Conservation (phyloP, 352 stramenopile species). For the Phytophthora litchii region DNA sequence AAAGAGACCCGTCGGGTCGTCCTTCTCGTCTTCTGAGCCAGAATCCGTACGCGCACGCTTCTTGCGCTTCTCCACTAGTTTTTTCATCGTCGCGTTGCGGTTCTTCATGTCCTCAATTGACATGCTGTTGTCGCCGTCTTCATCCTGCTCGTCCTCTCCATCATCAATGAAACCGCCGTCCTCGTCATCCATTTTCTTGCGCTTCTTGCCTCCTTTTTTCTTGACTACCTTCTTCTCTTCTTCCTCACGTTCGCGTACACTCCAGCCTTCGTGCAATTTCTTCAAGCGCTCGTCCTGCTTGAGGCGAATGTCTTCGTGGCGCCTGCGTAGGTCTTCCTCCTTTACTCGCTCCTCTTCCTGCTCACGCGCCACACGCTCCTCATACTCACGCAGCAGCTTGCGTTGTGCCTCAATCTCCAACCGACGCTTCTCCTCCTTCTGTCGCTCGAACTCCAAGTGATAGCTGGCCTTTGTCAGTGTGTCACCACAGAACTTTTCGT, state of each 20-base stretch:
- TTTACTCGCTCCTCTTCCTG: constrained; percentile 52
- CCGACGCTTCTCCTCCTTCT: constrained; percentile 85
- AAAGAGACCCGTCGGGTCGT: constrained; percentile 72
- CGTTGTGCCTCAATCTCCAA: constrained; percentile 84
- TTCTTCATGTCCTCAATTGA: constrained; percentile 93
- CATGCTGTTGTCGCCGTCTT: constrained; percentile 70
- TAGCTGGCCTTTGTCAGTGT: constrained; percentile 88
- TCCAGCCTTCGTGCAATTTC: constrained; percentile 83
- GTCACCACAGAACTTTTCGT: constrained; percentile 88
- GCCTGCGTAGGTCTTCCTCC: constrained; percentile 68
- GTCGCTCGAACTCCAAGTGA: constrained; percentile 89
- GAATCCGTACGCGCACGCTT: constrained; percentile 63
- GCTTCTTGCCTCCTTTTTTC: constrained; percentile 74
- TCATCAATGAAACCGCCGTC: constrained; percentile 76
- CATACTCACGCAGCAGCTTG: constrained; percentile 82
- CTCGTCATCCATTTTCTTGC: constrained; percentile 77
- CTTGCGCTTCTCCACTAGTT: constrained; percentile 83
- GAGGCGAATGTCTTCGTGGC: constrained; percentile 68
- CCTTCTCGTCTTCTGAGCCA: constrained; percentile 70
- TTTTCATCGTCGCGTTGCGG: constrained; percentile 87
- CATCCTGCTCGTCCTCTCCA: constrained; percentile 57
- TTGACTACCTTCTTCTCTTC: constrained; percentile 83
- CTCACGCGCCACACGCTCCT: constrained; percentile 76
- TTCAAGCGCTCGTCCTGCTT: constrained; percentile 87
- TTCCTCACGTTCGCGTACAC: constrained; percentile 81